A percentile compares a stretch with the other conserved stretches of the same genome.
phyloP scores from a whole-genome alignment of 2,329 filamentous ascomycete genomes.

The Sodiomyces alkalinus region DNA sequence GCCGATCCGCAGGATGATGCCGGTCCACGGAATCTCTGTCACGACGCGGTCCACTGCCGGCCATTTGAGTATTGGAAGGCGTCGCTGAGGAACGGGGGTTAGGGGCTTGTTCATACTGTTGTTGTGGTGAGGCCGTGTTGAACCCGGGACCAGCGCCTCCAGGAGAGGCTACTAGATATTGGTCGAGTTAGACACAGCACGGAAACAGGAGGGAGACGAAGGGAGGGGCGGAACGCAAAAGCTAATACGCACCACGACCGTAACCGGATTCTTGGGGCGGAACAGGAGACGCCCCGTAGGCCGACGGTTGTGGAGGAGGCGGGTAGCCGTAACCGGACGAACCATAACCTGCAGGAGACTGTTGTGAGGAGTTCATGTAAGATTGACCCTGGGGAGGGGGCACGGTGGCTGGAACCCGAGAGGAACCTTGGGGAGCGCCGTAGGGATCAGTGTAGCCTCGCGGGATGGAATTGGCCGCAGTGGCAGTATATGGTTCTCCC shows the following conservation, averaged over 20 bases:
- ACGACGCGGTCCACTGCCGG: conserved; percentile 20
- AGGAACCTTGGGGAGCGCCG: conserved; percentile 3
- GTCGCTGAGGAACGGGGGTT: conserved; percentile 20
- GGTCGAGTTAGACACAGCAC: no score
- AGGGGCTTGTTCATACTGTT: conserved; percentile 36
- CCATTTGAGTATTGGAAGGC: conserved; percentile 22
- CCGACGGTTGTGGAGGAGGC: conserved; percentile 1
- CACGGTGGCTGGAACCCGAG: conserved; percentile 5
- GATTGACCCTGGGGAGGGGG: conserved; percentile 4
- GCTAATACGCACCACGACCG: conserved; percentile 44
- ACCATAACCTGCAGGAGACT: conserved; percentile 4
- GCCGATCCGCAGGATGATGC: conserved; percentile 22
- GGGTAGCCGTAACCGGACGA: conserved; percentile 14
- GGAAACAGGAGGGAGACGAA: no score
- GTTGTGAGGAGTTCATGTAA: conserved; percentile 7
- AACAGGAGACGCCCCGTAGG: conserved; percentile 2
- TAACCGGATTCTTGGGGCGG: conserved; percentile 38
- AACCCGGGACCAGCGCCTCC: conserved; percentile 25
- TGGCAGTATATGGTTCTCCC: conserved; percentile 6
- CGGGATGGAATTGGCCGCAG: no score
- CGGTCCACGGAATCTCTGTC: conserved; percentile 25
- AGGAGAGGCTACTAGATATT: conserved; percentile 33
- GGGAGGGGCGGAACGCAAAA: conserved; percentile 6
- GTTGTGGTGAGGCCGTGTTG: conserved; percentile 23
- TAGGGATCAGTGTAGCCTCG: conserved; percentile 6